These are phyloP conservation scores for Carex arenaria DNA, from an alignment of 202 grass and related monocot species.

Conservation along the genomic window DNA sequence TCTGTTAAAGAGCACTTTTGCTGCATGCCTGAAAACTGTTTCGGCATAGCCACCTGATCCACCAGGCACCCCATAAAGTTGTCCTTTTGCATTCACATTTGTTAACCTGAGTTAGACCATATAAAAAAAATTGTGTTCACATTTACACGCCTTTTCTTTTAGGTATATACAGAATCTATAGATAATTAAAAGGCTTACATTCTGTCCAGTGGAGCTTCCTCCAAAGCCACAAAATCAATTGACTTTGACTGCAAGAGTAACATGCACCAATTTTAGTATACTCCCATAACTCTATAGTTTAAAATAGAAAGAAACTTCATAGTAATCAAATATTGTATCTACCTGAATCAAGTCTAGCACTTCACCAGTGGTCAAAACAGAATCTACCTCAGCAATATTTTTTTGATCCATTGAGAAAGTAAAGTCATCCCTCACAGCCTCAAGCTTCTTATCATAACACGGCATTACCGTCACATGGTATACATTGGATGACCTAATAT, in stretches of 20 bases:
- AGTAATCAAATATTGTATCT: neutral
- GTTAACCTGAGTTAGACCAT: conserved; percentile 52
- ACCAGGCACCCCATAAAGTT: conserved; percentile 85
- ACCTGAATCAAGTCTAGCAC: conserved; percentile 97
- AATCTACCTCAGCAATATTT: conserved; percentile 88
- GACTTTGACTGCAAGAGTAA: conserved; percentile 64
- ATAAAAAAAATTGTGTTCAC: neutral
- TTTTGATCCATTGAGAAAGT: conserved; percentile 56
- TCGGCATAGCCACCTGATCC: conserved; percentile 94
- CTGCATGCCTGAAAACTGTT: conserved; percentile 70
- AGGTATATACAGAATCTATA: conserved; percentile 20
- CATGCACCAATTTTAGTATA: conserved; percentile 17
- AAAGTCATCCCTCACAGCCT: conserved; percentile 93
- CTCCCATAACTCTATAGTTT: conserved; percentile 21
- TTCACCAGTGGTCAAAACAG: conserved; percentile 91
- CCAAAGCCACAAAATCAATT: conserved; percentile 67
- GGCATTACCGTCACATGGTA: conserved; percentile 99
- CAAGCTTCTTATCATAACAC: conserved; percentile 98
- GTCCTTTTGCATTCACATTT: conserved; percentile 74
- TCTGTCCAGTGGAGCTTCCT: conserved; percentile 78
- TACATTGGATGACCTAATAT: conserved; percentile 48
- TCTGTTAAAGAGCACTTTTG: conserved; percentile 57
- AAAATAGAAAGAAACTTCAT: conserved; percentile 18
- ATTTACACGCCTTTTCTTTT: neutral
- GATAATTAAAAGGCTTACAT: conserved; percentile 40